A percentile compares a stretch with the other conserved stretches of the same genome.
Conservation (phyloP, 2,329 filamentous ascomycete genomes). For the Penicillium hordei region DNA sequence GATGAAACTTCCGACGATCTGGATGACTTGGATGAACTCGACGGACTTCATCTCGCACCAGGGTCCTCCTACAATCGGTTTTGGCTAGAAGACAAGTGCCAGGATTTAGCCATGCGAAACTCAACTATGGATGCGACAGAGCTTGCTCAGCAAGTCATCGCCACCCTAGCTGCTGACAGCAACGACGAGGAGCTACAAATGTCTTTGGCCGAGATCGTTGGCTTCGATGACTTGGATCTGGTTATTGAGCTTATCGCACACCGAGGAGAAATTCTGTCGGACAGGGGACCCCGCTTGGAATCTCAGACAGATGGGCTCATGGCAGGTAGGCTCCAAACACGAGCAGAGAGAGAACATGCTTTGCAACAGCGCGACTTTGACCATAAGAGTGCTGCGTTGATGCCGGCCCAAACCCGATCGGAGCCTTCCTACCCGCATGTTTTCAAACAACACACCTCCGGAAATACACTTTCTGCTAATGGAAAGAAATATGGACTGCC, state of each 20-base stretch:
- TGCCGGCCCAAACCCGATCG: conserved; percentile 66
- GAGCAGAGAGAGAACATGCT: conserved; percentile 73
- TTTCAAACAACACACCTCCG: conserved; percentile 78
- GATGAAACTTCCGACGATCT: conserved; percentile 66
- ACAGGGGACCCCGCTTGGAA: conserved; percentile 31
- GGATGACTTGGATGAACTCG: conserved; percentile 54
- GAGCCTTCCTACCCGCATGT: conserved; percentile 88
- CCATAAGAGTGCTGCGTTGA: conserved; percentile 76
- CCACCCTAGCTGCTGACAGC: conserved; percentile 68
- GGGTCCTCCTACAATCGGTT: conserved; percentile 53
- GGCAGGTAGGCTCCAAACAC: conserved; percentile 65
- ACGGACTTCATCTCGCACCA: conserved; percentile 38
- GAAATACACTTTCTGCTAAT: conserved; percentile 77
- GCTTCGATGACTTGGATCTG: conserved; percentile 90
- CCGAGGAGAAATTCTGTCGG: conserved; percentile 64
- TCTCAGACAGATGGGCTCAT: conserved; percentile 47
- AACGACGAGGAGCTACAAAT: conserved; percentile 88
- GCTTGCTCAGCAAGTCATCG: conserved; percentile 75
- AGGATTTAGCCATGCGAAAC: conserved; percentile 62
- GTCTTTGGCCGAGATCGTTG: conserved; percentile 81
- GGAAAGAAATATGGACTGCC: conserved; percentile 85
- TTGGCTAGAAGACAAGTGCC: conserved; percentile 74
- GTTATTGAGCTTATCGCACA: conserved; percentile 86
- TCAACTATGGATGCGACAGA: conserved; percentile 67
- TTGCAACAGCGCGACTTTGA: conserved; percentile 73